phyloP scores from a whole-genome alignment of 306 rosid species.

The Trichosanthes cucumerina region DNA sequence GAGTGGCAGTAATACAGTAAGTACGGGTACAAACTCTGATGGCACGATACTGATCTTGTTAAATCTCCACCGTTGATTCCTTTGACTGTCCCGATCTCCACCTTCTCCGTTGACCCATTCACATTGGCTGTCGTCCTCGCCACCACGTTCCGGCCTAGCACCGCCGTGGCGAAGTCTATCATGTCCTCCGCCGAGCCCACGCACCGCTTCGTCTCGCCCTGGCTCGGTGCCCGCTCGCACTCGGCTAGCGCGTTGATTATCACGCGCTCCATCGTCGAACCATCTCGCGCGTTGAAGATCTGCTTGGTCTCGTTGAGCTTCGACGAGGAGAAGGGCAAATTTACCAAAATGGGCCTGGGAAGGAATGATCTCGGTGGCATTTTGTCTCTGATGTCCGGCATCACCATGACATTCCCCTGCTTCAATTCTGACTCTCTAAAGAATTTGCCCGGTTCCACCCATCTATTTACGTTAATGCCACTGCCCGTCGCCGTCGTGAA shows the following conservation, averaged over 20 bases:
- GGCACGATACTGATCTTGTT: conserved; percentile 71
- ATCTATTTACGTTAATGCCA: conserved; percentile 36
- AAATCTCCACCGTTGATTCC: conserved; percentile 52
- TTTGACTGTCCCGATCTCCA: conserved; percentile 49
- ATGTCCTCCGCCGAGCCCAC: conserved; percentile 63
- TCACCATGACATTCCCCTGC: conserved; percentile 49
- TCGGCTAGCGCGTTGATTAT: conserved; percentile 28
- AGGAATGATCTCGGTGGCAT: conserved; percentile 73
- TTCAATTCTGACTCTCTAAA: conserved; percentile 53
- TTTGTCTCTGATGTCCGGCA: conserved; percentile 67
- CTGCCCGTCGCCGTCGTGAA: conserved; percentile 16
- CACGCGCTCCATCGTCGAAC: conserved; percentile 38
- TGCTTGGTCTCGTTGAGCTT: conserved; percentile 18
- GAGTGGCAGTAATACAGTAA: conserved; percentile 80
- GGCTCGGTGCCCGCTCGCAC: conserved; percentile 58
- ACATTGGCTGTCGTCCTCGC: conserved; percentile 37
- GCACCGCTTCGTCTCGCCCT: conserved; percentile 64
- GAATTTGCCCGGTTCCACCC: conserved; percentile 60
- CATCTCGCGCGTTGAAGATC: conserved; percentile 36
- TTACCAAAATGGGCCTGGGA: conserved; percentile 35
- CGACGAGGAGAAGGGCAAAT: conserved; percentile 44
- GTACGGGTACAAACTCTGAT: conserved; percentile 80
- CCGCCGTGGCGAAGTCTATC: conserved; percentile 51
- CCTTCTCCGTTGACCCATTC: conserved; percentile 35
- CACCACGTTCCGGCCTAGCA: conserved; percentile 35